Evolutionary conservation across 768 basidiomycete genomes (phyloP).

Genomic region (Boletellus sp.): DNA sequence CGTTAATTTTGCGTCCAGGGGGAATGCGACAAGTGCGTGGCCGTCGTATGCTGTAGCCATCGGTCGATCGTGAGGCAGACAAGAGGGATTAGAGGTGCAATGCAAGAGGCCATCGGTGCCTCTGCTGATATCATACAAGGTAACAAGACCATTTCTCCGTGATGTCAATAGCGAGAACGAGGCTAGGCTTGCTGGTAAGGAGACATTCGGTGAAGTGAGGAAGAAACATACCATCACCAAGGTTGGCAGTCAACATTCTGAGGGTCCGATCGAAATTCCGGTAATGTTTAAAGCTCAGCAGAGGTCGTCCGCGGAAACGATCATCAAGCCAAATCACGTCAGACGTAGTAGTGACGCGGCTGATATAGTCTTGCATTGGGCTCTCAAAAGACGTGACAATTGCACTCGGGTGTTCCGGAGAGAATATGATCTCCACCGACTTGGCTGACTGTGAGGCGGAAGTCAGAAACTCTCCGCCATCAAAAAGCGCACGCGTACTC

Average conservation of each 20-base stretch:
- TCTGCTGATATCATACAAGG: slow-evolving; percentile 60
- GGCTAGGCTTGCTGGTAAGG: slow-evolving; percentile 32
- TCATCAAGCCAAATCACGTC: slow-evolving; percentile 70
- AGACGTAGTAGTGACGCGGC: slow-evolving; percentile 56
- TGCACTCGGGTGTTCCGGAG: slow-evolving; percentile 32
- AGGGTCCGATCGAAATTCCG: slow-evolving; percentile 61
- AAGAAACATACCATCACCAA: slow-evolving; percentile 30
- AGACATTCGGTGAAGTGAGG: neutral
- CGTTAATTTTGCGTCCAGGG: slow-evolving; percentile 28
- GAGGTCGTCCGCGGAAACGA: slow-evolving; percentile 51
- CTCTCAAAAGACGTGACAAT: slow-evolving; percentile 55
- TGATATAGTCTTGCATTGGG: slow-evolving; percentile 38
- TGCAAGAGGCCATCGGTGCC: slow-evolving; percentile 40
- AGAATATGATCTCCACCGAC: slow-evolving; percentile 33
- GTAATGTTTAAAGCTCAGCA: slow-evolving; percentile 60
- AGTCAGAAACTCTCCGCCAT: slow-evolving; percentile 4
- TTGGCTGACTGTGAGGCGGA: slow-evolving; percentile 28
- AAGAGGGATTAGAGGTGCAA: slow-evolving; percentile 38
- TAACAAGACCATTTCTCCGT: slow-evolving; percentile 52
- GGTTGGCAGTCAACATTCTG: slow-evolving; percentile 36
- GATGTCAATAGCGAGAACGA: slow-evolving; percentile 57
- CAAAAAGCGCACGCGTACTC: slow-evolving; percentile 41
- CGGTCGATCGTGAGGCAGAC: slow-evolving; percentile 32
- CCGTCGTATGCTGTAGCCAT: slow-evolving; percentile 31
- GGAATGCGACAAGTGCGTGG: slow-evolving; percentile 29